Conservation (phyloP, 2,329 filamentous ascomycete species). For the Fusarium mangiferae region DNA sequence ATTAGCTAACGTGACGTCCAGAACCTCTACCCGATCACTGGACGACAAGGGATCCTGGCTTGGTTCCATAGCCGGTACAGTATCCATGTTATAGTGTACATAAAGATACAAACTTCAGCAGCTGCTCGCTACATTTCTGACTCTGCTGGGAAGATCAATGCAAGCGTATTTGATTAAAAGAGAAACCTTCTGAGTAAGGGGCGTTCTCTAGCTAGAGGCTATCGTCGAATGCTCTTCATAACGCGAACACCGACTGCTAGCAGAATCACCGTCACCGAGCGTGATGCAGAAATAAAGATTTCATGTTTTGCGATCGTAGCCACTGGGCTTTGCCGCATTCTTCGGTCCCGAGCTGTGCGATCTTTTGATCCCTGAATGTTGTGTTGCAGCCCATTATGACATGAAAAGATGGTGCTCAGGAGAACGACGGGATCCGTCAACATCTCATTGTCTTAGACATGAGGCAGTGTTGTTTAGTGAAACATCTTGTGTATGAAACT, state of each 20-base stretch:
- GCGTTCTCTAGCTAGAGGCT: not conserved
- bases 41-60: constrained; percentile 18
- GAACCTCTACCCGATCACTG: constrained; percentile 14
- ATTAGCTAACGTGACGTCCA: constrained; percentile 16
- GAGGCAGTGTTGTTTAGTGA: constrained; percentile 22
- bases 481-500: constrained; percentile 9
- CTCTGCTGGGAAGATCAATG: not conserved
- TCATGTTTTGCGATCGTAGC: not conserved
- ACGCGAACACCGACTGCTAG: not conserved
- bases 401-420: not conserved
- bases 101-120: constrained; percentile 21
- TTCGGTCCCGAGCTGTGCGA: constrained; percentile 3
- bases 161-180: not conserved
- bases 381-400: not conserved
- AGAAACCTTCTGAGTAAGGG: not conserved
- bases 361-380: not conserved
- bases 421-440: not conserved
- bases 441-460: constrained; percentile 8
- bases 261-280: not conserved
- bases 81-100: constrained; percentile 15
- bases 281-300: not conserved
- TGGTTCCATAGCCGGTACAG: constrained; percentile 28
- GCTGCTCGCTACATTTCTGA: constrained; percentile 3
- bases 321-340: not conserved
- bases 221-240: not conserved